Base-by-base conservation (phyloP, 192 early-diverging fungal genomes). In the Linnemannia hyalina region DNA sequence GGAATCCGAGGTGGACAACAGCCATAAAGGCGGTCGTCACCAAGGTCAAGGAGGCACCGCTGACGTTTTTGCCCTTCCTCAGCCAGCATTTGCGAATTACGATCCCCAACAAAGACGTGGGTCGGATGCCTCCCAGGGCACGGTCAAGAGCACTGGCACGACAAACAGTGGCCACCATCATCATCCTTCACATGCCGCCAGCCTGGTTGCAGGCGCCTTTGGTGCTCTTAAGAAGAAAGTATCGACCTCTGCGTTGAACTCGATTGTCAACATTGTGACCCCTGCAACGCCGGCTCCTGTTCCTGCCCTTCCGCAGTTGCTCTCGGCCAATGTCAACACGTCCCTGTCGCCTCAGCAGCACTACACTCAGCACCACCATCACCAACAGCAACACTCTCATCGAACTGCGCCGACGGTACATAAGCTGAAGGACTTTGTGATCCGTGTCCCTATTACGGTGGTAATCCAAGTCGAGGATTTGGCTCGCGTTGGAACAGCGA, bases 381-480 rank as follows among this genome's bases (percentile, higher is more conserved):
- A 47, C 1, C 83, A 36, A 0, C 73, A 41, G 18, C 70, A 77
- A 69, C 76, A 47, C 6, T 63, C 47, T 0, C 73, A 75, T 6
- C 65, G 70, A 46, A 71, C 69, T 3, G 57, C 44, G 23, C 70
- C 73, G 0, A 54, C 68, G 10, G 78, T 85, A 1, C 78, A 85
- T 13, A 85, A 73, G 40, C 63, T 85, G 9, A 85, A 85, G 23
- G 83, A 85, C 10, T 85, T 85, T 35, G 83, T 85, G 26, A 80
- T 85, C 4, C 65, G 78, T 16, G 83, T 85, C 3, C 83, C 83
- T 8, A 77, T 85, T 18, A 85, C 74, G 29, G 75, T 85, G 2
- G 78, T 80, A 47, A 80, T 85, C 8, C 78, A 85, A 42, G 78
- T 76, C 15, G 76, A 83, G 38, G 82, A 84, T 40, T 46, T 71